phyloP scores from a whole-genome alignment of 768 basidiomycete genomes.

The Lactarius evosmus region DNA sequence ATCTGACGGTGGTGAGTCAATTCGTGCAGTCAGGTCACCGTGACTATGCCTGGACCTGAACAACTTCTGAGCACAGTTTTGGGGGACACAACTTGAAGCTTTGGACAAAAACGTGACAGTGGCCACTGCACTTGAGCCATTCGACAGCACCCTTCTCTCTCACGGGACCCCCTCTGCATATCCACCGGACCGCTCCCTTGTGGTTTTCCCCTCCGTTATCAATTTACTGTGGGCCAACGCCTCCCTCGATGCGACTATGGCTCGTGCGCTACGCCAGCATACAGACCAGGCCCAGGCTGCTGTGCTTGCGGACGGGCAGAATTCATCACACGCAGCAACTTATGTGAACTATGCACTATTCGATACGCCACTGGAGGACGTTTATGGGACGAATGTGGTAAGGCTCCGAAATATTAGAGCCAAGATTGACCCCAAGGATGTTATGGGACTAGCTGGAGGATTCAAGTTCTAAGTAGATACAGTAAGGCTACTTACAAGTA shows the following conservation, averaged over 20 bases:
- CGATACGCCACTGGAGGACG: slow-evolving; percentile 18
- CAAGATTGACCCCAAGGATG: slow-evolving; percentile 25
- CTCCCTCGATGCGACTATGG: slow-evolving; percentile 40
- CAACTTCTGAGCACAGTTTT: neutral
- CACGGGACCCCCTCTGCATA: slow-evolving; percentile 19
- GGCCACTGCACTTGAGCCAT: slow-evolving; percentile 1
- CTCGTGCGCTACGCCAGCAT: slow-evolving; percentile 36
- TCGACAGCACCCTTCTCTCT: slow-evolving; percentile 2
- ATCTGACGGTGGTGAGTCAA: neutral
- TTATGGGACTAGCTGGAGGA: slow-evolving; percentile 30
- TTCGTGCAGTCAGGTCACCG: neutral
- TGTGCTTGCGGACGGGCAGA: slow-evolving; percentile 28
- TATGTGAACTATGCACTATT: slow-evolving; percentile 28
- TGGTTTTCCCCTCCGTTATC: slow-evolving; percentile 7
- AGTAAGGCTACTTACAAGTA: neutral
- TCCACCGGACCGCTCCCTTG: slow-evolving; percentile 17
- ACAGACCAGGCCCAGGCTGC: neutral
- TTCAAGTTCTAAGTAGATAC: slow-evolving; percentile 20
- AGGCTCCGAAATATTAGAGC: slow-evolving; percentile 15
- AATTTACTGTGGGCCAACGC: slow-evolving; percentile 16
- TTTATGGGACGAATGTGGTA: slow-evolving; percentile 26
- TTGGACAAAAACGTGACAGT: slow-evolving; percentile 6
- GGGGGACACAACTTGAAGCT: neutral
- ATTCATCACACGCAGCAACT: slow-evolving; percentile 11
- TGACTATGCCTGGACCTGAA: neutral